Percentiles rank a stretch among this genome's conserved stretches.
These are phyloP conservation scores for Schizonepeta tenuifolia DNA, from an alignment of 257 asterid genomes.

Conservation along the genomic window DNA sequence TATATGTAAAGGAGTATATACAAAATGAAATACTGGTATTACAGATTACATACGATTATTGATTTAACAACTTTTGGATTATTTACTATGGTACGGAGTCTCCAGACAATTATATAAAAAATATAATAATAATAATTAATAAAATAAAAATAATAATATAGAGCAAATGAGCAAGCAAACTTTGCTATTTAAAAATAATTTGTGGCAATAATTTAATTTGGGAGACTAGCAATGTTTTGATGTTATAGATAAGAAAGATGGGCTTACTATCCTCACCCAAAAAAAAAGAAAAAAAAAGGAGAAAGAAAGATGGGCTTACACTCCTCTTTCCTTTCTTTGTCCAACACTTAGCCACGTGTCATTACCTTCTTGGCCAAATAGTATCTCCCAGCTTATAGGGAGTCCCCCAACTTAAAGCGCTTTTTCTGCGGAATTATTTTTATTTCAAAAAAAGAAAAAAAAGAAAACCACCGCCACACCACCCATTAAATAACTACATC, in stretches of 20 bases:
- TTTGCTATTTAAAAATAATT: not conserved
- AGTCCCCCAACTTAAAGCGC: slow-evolving; percentile 39
- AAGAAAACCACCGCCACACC: slow-evolving; percentile 37
- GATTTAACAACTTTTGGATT: too few species aligned
- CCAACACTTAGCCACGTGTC: slow-evolving; percentile 50
- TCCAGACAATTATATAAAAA: too few species aligned
- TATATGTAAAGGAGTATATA: not conserved
- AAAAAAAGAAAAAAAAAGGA: too few species aligned
- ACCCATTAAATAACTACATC: slow-evolving; percentile 1
- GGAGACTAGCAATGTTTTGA: not conserved
- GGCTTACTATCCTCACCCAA: too few species aligned
- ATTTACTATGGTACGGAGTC: too few species aligned
- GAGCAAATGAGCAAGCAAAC: not conserved
- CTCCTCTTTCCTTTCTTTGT: slow-evolving; percentile 36
- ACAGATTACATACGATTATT: not conserved
- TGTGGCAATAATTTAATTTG: not conserved
- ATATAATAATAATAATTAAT: not conserved
- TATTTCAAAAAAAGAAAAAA: too few species aligned
- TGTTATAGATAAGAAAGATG: slow-evolving; percentile 34
- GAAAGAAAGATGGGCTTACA: slow-evolving; percentile 30
- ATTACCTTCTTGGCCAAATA: slow-evolving; percentile 10
- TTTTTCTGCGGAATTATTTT: not conserved
- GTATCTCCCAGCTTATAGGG: slow-evolving; percentile 37
- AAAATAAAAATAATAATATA: not conserved
- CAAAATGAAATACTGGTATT: too few species aligned